These are phyloP conservation scores for Pichia paraexigua DNA, from an alignment of 805 yeast genomes.

Conservation along the genomic window DNA sequence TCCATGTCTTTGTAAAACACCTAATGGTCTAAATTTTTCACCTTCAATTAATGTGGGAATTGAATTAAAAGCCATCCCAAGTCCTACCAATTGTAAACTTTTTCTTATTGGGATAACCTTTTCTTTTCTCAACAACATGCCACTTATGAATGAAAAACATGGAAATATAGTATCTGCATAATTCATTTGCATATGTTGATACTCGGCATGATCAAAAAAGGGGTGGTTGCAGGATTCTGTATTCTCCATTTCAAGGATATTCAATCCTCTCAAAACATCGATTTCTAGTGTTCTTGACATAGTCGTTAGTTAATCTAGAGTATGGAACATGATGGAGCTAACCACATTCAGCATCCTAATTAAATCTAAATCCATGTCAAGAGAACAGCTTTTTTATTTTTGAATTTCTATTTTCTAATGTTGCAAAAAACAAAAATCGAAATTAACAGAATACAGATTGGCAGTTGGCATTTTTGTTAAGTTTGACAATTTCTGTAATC, in stretches of 20 bases:
- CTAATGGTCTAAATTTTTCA: conserved; percentile 13
- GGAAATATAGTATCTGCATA: conserved; percentile 20
- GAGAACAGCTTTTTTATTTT: not conserved
- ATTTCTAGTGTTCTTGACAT: conserved; percentile 1
- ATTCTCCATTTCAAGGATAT: conserved; percentile 16
- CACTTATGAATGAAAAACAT: conserved; percentile 15
- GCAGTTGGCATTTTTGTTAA: too few relatives aligned
- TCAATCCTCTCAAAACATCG: conserved; percentile 14
- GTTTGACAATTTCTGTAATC: not conserved
- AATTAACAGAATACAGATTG: not conserved
- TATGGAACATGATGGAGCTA: too few relatives aligned
- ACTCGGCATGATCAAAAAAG: conserved; percentile 15
- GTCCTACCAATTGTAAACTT: conserved; percentile 13
- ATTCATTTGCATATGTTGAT: conserved; percentile 12
- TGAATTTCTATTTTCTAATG: not conserved
- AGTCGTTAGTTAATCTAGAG: not conserved
- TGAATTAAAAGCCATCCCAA: conserved; percentile 14
- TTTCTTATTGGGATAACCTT: conserved; percentile 9
- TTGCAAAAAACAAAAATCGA: not conserved
- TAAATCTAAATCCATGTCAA: too few relatives aligned
- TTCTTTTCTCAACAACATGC: conserved; percentile 7
- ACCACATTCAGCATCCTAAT: too few relatives aligned
- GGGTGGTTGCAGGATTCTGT: conserved; percentile 14
- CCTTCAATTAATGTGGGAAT: conserved; percentile 10
- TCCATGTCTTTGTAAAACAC: conserved; percentile 20